Evolutionary conservation across 352 stramenopile species (phyloP).

Genomic region (Phytopythium aichiense): DNA sequence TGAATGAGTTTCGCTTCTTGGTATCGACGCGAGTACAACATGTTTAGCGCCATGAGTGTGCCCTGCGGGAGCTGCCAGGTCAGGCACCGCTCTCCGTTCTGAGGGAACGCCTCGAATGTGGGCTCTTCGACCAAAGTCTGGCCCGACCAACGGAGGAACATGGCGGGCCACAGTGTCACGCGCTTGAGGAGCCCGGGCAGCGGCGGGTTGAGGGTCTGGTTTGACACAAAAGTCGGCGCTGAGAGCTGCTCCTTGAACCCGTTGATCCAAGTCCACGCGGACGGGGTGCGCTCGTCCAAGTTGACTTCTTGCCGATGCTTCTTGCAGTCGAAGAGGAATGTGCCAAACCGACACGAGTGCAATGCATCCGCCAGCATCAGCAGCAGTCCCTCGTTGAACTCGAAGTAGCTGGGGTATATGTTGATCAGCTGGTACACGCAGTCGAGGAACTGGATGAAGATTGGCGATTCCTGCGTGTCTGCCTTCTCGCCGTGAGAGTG

Average conservation of each 20-base stretch:
- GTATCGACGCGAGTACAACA: conserved; percentile 32
- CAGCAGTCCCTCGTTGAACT: conserved; percentile 96
- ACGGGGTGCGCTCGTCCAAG: conserved; percentile 57
- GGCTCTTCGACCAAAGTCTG: conserved; percentile 55
- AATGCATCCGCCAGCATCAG: conserved; percentile 94
- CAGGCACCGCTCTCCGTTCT: conserved; percentile 46
- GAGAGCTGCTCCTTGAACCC: conserved; percentile 61
- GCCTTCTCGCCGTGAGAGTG: conserved; percentile 75
- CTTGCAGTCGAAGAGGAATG: conserved; percentile 96
- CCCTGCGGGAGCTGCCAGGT: conserved; percentile 69
- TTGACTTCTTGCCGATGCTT: conserved; percentile 60
- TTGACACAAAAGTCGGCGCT: conserved; percentile 46
- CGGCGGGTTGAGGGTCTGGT: conserved; percentile 51
- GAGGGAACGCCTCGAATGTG: conserved; percentile 44
- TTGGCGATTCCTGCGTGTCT: conserved; percentile 76
- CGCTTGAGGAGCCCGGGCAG: conserved; percentile 58
- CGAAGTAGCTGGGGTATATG: conserved; percentile 95
- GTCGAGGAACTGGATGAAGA: conserved; percentile 86
- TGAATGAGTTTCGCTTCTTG: conserved; percentile 40
- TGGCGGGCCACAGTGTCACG: conserved; percentile 59
- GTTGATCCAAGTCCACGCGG: conserved; percentile 83
- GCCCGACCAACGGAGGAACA: conserved; percentile 73
- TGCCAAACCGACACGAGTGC: conserved; percentile 97
- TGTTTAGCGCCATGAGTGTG: conserved; percentile 46
- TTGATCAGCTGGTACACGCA: conserved; percentile 84